phyloP scores from a whole-genome alignment of 768 basidiomycete species.

The Serendipita vermifera region DNA sequence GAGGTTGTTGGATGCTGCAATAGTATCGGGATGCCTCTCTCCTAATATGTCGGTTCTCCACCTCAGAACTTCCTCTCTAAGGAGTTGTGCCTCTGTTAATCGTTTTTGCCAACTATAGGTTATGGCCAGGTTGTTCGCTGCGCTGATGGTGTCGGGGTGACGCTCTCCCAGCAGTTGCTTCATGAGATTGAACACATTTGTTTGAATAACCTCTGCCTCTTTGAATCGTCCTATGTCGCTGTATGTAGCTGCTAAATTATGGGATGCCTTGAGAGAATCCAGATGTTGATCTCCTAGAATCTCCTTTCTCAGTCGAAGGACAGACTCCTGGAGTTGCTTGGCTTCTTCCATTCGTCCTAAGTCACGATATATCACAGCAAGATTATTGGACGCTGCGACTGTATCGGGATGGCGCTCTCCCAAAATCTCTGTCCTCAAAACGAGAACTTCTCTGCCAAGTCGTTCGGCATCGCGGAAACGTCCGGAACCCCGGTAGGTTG shows the following conservation, averaged over 20 bases:
- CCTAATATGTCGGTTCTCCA: too few relatives aligned
- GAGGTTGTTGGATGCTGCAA: too few relatives aligned
- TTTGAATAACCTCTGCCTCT: not conserved
- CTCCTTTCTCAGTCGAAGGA: not conserved
- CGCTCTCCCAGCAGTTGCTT: not conserved
- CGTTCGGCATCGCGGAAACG: not conserved
- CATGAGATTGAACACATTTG: not conserved
- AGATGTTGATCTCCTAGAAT: not conserved
- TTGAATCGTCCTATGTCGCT: not conserved
- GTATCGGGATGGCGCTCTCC: not conserved
- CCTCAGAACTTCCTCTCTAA: too few relatives aligned
- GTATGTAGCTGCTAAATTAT: not conserved
- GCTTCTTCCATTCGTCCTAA: not conserved
- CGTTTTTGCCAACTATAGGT: too few relatives aligned
- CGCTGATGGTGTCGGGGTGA: not conserved
- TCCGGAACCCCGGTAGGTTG: not conserved
- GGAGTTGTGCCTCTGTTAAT: too few relatives aligned
- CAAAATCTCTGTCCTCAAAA: not conserved
- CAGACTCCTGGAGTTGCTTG: not conserved
- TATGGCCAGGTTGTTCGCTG: not conserved
- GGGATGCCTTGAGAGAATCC: not conserved
- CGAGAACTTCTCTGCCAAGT: not conserved
- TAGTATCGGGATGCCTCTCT: too few relatives aligned
- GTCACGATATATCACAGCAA: not conserved
- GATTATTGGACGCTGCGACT: not conserved